Percentiles rank a stretch among this genome's conserved stretches.
These are phyloP conservation scores for Nitzschia sp. DNA, from an alignment of 108 stramenopile genomes.

Conservation along the genomic window DNA sequence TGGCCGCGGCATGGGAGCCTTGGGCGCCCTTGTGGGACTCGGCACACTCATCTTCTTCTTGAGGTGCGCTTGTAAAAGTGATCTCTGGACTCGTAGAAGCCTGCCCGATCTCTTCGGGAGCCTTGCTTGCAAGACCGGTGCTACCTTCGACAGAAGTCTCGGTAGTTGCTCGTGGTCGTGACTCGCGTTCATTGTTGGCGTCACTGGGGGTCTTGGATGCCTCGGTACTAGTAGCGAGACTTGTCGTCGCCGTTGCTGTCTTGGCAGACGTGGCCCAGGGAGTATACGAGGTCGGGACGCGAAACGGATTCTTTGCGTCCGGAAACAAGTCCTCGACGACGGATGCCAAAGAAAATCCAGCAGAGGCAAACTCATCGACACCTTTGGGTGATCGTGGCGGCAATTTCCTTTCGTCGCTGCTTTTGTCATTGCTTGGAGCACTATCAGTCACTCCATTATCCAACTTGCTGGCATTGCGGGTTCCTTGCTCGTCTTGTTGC, in stretches of 20 bases:
- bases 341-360: background rate
- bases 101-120: background rate
- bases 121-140: background rate
- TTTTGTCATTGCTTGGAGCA: background rate
- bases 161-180: background rate
- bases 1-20: background rate
- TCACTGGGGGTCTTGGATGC: background rate
- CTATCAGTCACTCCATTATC: background rate
- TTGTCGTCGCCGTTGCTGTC: background rate
- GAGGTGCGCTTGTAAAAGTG: background rate
- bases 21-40: background rate
- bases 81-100: background rate
- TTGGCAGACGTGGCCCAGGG: background rate
- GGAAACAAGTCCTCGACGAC: background rate
- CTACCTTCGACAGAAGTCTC: no score
- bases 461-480: background rate
- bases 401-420: background rate
- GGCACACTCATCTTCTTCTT: background rate
- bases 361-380: background rate
- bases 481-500: no score
- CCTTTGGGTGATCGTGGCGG: background rate
- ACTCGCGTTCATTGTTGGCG: background rate
- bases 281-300: background rate
- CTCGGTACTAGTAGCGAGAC: background rate
- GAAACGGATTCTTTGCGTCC: conserved; percentile 1